A percentile compares a stretch with the other conserved stretches of the same genome.
Conservation (phyloP, 2,329 filamentous ascomycete species). For the Exophiala sp. region DNA sequence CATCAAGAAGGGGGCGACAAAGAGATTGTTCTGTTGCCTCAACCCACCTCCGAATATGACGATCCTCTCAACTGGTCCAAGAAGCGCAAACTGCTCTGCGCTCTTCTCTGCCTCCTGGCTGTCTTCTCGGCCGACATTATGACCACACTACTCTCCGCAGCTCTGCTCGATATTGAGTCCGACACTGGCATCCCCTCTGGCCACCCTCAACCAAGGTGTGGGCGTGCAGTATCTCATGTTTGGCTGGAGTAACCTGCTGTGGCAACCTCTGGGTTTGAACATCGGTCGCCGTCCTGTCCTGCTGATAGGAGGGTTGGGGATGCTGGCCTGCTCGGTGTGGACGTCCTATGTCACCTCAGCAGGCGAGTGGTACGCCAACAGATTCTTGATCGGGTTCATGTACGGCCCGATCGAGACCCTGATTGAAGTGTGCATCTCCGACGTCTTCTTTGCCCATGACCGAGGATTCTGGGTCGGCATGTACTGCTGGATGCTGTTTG, state of each 20-base stretch:
- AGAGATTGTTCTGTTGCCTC: slow-evolving; percentile 49
- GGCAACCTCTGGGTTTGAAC: slow-evolving; percentile 45
- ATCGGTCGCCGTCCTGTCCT: slow-evolving; percentile 6
- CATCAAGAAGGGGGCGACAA: slow-evolving; percentile 10
- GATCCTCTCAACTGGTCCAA: slow-evolving; percentile 49
- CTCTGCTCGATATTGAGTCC: slow-evolving; percentile 43
- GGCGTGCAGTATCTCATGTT: slow-evolving; percentile 52
- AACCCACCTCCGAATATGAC: slow-evolving; percentile 47
- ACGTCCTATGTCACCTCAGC: slow-evolving; percentile 40
- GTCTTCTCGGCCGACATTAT: slow-evolving; percentile 52
- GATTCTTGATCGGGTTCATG: slow-evolving; percentile 44
- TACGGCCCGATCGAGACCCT: slow-evolving; percentile 45
- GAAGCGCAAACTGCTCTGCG: slow-evolving; percentile 44
- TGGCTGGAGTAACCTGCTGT: slow-evolving; percentile 51
- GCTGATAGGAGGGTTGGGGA: slow-evolving; percentile 8
- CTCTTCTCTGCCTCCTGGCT: slow-evolving; percentile 48
- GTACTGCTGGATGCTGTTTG: slow-evolving; percentile 51
- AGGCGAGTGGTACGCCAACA: slow-evolving; percentile 45
- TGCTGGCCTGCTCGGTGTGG: slow-evolving; percentile 34
- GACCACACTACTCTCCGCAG: slow-evolving; percentile 49
- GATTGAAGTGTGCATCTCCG: slow-evolving; percentile 43
- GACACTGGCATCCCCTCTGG: slow-evolving; percentile 48
- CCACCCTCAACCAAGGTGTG: slow-evolving; percentile 50
- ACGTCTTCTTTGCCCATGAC: slow-evolving; percentile 46
- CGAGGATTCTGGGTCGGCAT: slow-evolving; percentile 52